Evolutionary conservation across 805 yeast species (phyloP).

Genomic region (Kodamaea nitidulidarum): DNA sequence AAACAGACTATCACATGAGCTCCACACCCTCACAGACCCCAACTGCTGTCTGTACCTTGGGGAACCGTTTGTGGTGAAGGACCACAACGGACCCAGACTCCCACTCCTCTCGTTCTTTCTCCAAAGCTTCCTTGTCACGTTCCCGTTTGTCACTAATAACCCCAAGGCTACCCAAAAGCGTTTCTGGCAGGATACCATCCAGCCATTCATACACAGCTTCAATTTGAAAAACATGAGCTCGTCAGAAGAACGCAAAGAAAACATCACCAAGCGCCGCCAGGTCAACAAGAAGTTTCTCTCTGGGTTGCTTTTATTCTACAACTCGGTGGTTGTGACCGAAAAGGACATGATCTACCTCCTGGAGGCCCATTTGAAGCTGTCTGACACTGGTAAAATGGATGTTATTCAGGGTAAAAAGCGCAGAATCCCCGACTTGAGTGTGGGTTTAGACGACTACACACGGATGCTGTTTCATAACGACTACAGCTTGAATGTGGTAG

Average conservation of each 20-base stretch:
- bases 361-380: slow-evolving; percentile 29
- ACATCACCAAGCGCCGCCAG: slow-evolving; percentile 59
- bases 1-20: slow-evolving; percentile 58
- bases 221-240: slow-evolving; percentile 67
- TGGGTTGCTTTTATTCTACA: slow-evolving; percentile 62
- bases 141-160: slow-evolving; percentile 66
- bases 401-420: slow-evolving; percentile 15
- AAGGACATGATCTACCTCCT: slow-evolving; percentile 49
- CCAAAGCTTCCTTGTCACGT: slow-evolving; percentile 54
- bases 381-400: slow-evolving; percentile 36
- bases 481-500: slow-evolving; percentile 60
- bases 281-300: slow-evolving; percentile 58
- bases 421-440: background rate
- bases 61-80: slow-evolving; percentile 65
- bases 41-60: slow-evolving; percentile 70
- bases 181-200: slow-evolving; percentile 79
- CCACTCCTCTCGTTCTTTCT: slow-evolving; percentile 72
- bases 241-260: slow-evolving; percentile 69
- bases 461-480: slow-evolving; percentile 49
- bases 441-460: slow-evolving; percentile 15
- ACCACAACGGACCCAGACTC: slow-evolving; percentile 33
- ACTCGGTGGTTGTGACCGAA: slow-evolving; percentile 65
- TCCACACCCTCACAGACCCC: slow-evolving; percentile 54
- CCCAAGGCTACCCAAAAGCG: slow-evolving; percentile 41
- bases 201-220: slow-evolving; percentile 77